A percentile compares a stretch with the other conserved stretches of the same genome.
Evolutionary conservation across 306 rosid species (phyloP).

Genomic region (Ormosia emarginata): DNA sequence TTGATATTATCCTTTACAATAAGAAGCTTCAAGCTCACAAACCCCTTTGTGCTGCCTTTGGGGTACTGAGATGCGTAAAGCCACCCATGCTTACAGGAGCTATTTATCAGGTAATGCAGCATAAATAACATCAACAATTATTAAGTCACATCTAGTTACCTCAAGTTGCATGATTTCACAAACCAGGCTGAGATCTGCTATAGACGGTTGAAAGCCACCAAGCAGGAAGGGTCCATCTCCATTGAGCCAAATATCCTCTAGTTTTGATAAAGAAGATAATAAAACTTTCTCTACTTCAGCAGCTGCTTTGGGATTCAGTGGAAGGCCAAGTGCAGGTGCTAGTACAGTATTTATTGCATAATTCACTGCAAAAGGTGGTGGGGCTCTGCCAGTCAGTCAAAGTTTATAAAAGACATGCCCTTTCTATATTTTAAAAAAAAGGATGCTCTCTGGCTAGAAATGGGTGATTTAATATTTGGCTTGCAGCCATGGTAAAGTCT

Average conservation of each 20-base stretch:
- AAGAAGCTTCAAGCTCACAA: neutral
- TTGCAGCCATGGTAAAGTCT: neutral
- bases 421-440: neutral
- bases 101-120: neutral
- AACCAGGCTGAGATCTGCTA: constrained; percentile 81
- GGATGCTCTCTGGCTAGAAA: neutral
- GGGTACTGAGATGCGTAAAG: neutral
- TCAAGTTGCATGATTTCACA: constrained; percentile 84
- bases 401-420: neutral
- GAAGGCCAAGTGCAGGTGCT: constrained; percentile 62
- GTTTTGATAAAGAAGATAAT: constrained; percentile 53
- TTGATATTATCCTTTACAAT: neutral
- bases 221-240: constrained; percentile 63
- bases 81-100: neutral
- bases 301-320: constrained; percentile 53
- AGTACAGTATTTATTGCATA: constrained; percentile 51
- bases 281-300: constrained; percentile 63
- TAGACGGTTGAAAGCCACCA: constrained; percentile 62
- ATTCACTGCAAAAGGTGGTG: constrained; percentile 41
- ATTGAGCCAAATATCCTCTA: constrained; percentile 77
- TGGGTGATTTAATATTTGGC: neutral
- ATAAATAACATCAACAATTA: neutral
- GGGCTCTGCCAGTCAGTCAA: constrained; percentile 13
- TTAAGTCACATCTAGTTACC: constrained; percentile 42
- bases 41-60: neutral